Base-by-base conservation (phyloP, 768 basidiomycete species). In the Infundibulicybe gibba region DNA sequence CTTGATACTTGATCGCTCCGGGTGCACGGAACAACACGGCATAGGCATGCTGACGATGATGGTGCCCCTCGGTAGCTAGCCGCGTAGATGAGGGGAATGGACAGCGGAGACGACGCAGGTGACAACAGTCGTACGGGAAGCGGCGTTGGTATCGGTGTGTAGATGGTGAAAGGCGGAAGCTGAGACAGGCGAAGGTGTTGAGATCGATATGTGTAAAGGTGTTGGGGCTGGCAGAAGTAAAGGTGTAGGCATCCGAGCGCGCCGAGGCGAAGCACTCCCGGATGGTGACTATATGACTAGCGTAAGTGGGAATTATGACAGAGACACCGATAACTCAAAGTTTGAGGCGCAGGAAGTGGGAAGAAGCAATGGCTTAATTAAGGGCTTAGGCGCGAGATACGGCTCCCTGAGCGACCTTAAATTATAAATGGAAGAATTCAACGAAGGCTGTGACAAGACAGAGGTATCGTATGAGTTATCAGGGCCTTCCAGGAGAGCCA, bases 391-490 rank as follows among this genome's bases (percentile, higher is more conserved):
- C 16, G 41, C 51, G 5, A 55, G 17, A 31, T 47, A 49, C 25
- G 56, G 45, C 8, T 68, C 68, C 6, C 67, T 52, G 31, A 69
- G 47, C 14, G 68, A 70, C 19, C 61, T 50, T 17, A 66, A 57
- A 32, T 67, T 65, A 21, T 73, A 61, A 0, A 69, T 50, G 2
- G 70, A 72, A 0, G 70, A 68, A 20, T 61, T 65, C 13, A 76
- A 51, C 0, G 77, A 77, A 5, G 75, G 61, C 47, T 74, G 74
- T 1, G 79, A 74, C 11, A 90, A 67, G 60, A 85, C 72, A 0
- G 88, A 89, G 0, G 87, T 87, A 48, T 90, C 89, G 47, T 81
- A 84, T 0, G 87, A 89, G 0, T 57, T 66, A 52, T 90, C 89
- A 8, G 56, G 65, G 3, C 72, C 76, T 38, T 91, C 87, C 1